Evolutionary conservation across 2,329 filamentous ascomycete genomes (phyloP).

Genomic region (Fusarium longipes): DNA sequence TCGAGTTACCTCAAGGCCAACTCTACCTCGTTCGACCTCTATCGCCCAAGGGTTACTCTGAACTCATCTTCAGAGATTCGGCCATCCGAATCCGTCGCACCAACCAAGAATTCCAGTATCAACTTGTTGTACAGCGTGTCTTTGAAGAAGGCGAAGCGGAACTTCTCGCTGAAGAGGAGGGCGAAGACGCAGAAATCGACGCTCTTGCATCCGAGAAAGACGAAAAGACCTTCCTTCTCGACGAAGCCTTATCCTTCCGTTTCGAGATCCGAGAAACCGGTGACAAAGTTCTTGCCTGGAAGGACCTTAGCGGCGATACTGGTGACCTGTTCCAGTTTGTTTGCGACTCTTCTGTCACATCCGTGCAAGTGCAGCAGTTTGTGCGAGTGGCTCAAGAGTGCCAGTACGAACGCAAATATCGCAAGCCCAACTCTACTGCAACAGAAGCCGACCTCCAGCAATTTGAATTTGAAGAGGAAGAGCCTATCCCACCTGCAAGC

Average conservation of each 20-base stretch:
- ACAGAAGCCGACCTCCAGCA: conserved; percentile 83
- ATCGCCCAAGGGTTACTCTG: conserved; percentile 96
- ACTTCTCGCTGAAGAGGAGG: conserved; percentile 87
- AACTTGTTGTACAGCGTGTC: conserved; percentile 93
- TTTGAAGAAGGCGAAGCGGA: conserved; percentile 99
- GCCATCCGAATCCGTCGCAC: conserved; percentile 92
- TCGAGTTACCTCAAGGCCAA: conserved; percentile 94
- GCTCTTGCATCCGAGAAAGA: conserved; percentile 84
- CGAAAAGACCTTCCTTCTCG: conserved; percentile 97
- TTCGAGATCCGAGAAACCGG: conserved; percentile 83
- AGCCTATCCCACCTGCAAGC: conserved; percentile 72
- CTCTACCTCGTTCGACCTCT: conserved; percentile 96
- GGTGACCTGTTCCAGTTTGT: conserved; percentile 99
- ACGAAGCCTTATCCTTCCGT: conserved; percentile 88
- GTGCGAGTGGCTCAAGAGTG: conserved; percentile 87
- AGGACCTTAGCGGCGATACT: conserved; percentile 90
- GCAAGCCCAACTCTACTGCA: conserved; percentile 81
- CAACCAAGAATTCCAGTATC: conserved; percentile 95
- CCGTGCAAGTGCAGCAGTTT: conserved; percentile 81
- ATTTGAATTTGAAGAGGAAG: conserved; percentile 79
- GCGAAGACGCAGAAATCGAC: conserved; percentile 81
- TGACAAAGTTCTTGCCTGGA: conserved; percentile 92
- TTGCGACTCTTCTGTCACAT: conserved; percentile 79
- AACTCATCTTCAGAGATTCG: conserved; percentile 98
- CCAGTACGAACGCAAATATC: conserved; percentile 97